Evolutionary conservation across 169 alveolate genomes (phyloP), one percentile per base, ranked within the genome.

Genomic region (Plasmodium ovale): DNA sequence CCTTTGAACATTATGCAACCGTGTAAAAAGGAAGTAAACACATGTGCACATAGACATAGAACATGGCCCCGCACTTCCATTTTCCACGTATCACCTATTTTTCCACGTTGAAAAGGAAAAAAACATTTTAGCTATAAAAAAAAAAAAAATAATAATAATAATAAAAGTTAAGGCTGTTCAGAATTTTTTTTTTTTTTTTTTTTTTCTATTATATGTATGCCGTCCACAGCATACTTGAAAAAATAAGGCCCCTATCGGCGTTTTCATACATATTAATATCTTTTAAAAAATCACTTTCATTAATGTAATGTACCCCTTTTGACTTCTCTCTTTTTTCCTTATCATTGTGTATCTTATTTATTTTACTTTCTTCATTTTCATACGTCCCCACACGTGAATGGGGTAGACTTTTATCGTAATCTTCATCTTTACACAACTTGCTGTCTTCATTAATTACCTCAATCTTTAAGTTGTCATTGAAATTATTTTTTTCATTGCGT

Each of bases 131-230:
- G 12, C 9, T 59, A 21, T 59, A 0, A 7, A 59, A 27, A 59
- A 59, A 21, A 51, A 14, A 14, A 51, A 51, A 51, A 51, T 10
- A n/a, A 51, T 10, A 51, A 51, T n/a, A n/a, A n/a, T n/a, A n/a
- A n/a, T n/a, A 51, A 51, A 51, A 51, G 9, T 39, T 39, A 39
- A 10, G 60, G 19, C 6, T 14, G 12, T 51, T 51, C 51, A 39
- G 51, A 39, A 51, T 51, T 51, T 59, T 23, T 21, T 3, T 23
- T 2, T 6, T 21, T 0, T 19, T 23, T n/a, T n/a, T n/a, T n/a
- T n/a, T n/a, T n/a, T n/a, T 14, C 29, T 54, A 64, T 79, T 33
- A 79, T 39, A 79, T 64, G 39, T 79, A 79, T 58, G 89, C 72
- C 10, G 77, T 27, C 89, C 89, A 79, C 56, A 79, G 16, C 23